Percentiles rank a stretch among this genome's conserved stretches.
Conservation (phyloP, 148 eudicot species). For the Heliosperma pusillum region DNA sequence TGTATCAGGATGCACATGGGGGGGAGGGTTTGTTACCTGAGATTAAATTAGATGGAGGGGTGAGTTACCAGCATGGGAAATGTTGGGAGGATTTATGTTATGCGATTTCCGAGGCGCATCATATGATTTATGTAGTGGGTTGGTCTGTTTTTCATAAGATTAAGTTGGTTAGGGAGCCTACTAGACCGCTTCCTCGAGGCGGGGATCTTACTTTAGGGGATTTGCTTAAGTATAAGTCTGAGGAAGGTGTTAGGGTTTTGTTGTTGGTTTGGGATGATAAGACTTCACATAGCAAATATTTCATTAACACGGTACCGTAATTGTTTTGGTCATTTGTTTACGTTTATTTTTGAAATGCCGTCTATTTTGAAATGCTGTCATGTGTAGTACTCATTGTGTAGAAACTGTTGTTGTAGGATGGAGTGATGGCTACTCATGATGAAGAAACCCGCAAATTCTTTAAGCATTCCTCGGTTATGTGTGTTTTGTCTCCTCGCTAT, state of each 20-base stretch:
- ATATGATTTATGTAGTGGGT: constrained; percentile 80
- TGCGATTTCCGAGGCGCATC: constrained; percentile 84
- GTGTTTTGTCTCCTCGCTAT: constrained; percentile 87
- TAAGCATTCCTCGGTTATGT: constrained; percentile 86
- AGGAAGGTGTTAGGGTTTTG: constrained; percentile 92
- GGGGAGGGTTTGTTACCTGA: constrained; percentile 41
- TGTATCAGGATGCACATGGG: constrained; percentile 85
- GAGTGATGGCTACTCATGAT: constrained; percentile 92
- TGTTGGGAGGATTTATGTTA: constrained; percentile 97
- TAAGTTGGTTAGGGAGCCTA: constrained; percentile 82
- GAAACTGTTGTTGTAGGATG: constrained; percentile 43
- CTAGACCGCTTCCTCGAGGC: constrained; percentile 79
- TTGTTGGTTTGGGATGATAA: constrained; percentile 95
- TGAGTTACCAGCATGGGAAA: constrained; percentile 33
- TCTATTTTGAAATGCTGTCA: not conserved
- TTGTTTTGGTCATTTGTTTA: no score
- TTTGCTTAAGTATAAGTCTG: constrained; percentile 84
- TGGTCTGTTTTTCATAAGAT: constrained; percentile 87
- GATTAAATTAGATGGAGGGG: constrained; percentile 55
- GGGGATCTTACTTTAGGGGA: constrained; percentile 86
- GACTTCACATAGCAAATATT: constrained; percentile 73
- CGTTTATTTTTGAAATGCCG: no score
- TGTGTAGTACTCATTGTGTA: not conserved
- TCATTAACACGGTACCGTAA: constrained; percentile 56
- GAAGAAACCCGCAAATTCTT: constrained; percentile 89